These are phyloP conservation scores for Thraustotheca clavata DNA, from an alignment of 352 stramenopile species.

Conservation along the genomic window DNA sequence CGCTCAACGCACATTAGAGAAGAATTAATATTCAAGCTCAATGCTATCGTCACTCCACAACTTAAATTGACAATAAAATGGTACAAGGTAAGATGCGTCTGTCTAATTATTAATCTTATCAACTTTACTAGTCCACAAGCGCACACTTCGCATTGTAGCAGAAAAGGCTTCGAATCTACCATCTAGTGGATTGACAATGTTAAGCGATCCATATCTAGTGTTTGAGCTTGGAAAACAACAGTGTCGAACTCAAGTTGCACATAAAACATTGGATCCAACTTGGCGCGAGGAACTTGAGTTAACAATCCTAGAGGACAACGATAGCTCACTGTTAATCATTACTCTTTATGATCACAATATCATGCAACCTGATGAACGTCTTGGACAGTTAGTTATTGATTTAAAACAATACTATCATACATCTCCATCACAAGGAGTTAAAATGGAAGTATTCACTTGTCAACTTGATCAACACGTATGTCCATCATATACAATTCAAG, in stretches of 20 bases:
- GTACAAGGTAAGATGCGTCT: neutral
- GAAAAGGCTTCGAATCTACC: constrained; percentile 7
- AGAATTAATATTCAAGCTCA: neutral
- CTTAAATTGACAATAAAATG: neutral
- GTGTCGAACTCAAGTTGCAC: neutral
- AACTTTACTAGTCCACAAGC: neutral
- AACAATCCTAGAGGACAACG: neutral
- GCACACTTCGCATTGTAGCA: neutral
- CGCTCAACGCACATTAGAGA: neutral
- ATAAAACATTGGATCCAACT: neutral
- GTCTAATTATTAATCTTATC: neutral
- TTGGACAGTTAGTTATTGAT: neutral
- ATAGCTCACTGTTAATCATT: too few relatives aligned
- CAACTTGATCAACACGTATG: too few relatives aligned
- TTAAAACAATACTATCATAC: neutral
- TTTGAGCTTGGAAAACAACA: neutral
- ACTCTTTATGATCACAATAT: neutral
- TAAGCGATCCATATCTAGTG: neutral
- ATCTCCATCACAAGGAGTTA: neutral
- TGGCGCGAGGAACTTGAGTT: constrained; percentile 6
- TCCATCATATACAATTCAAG: too few relatives aligned
- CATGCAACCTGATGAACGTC: neutral
- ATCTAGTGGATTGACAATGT: neutral
- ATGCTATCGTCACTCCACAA: neutral
- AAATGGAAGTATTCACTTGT: too few relatives aligned